phyloP scores from a whole-genome alignment of 1,139 yeast genomes.

The Candida frijolesensis region DNA sequence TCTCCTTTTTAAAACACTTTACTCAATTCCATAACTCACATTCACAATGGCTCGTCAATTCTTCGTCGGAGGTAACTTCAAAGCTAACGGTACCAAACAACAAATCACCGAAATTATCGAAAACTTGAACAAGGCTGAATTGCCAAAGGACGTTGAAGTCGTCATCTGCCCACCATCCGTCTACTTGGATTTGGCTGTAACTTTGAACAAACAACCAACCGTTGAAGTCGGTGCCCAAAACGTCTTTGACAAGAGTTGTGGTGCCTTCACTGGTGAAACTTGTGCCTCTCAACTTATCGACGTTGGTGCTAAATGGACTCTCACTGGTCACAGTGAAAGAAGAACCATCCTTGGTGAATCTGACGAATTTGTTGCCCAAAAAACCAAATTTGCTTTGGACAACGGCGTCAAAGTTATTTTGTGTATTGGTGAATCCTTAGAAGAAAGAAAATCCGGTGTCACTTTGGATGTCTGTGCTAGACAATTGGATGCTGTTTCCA shows the following conservation, averaged over 20 bases:
- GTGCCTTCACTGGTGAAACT: constrained; percentile 98
- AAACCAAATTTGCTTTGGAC: constrained; percentile 92
- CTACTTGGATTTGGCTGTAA: constrained; percentile 78
- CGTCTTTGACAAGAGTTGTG: constrained; percentile 81
- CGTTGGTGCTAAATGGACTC: constrained; percentile 91
- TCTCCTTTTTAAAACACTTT: not conserved
- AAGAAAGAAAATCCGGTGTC: constrained; percentile 87
- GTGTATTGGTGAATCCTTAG: constrained; percentile 97
- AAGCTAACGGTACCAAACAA: constrained; percentile 93
- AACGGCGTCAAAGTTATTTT: constrained; percentile 86
- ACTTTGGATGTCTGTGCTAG: constrained; percentile 86
- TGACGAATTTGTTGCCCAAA: constrained; percentile 90
- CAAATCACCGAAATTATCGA: constrained; percentile 84
- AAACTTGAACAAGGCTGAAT: constrained; percentile 73
- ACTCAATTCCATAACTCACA: not conserved
- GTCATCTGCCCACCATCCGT: constrained; percentile 97
- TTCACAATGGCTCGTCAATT: constrained; percentile 80
- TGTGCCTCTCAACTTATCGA: constrained; percentile 89
- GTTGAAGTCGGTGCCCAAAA: constrained; percentile 90
- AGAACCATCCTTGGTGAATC: constrained; percentile 90
- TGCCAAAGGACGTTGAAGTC: constrained; percentile 80
- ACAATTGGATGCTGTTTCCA: constrained; percentile 89
- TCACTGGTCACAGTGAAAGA: constrained; percentile 98
- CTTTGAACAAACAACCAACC: constrained; percentile 66
- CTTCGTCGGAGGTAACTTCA: constrained; percentile 98